A percentile compares a stretch with the other conserved stretches of the same genome.
These are phyloP conservation scores for Ochetophila trinervis DNA, from an alignment of 306 rosid species.

Conservation along the genomic window DNA sequence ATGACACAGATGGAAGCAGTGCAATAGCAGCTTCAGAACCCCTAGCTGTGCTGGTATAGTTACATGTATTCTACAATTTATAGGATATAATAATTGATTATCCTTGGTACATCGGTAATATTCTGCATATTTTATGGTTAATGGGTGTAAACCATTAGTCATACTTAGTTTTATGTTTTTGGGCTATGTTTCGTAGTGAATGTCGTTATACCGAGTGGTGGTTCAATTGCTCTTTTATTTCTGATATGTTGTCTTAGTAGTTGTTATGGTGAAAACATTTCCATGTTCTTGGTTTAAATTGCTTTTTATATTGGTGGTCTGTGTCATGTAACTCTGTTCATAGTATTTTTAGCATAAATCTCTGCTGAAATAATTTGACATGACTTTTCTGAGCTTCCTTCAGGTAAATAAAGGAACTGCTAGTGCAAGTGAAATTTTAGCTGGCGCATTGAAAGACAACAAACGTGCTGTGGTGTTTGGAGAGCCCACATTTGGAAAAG, in stretches of 20 bases:
- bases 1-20: constrained; percentile 90
- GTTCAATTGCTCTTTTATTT: no score
- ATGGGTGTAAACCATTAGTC: neutral
- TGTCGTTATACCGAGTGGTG: neutral
- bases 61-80: neutral
- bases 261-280: no score
- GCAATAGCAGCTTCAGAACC: constrained; percentile 87
- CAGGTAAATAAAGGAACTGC: constrained; percentile 99
- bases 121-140: neutral
- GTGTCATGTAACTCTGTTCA: no score
- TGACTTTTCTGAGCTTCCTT: constrained; percentile 21
- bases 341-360: neutral
- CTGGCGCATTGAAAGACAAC: constrained; percentile 93
- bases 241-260: no score
- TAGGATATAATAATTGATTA: neutral
- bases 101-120: neutral
- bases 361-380: constrained; percentile 6
- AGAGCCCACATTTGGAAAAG: constrained; percentile 90
- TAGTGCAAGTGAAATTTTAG: constrained; percentile 97
- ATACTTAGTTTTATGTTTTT: neutral
- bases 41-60: constrained; percentile 74
- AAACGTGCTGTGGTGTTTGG: constrained; percentile 87
- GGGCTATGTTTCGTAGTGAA: no score
- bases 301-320: no score
- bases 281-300: no score